Conservation (phyloP, 75 land plant genomes). For the Sequoiadendron giganteum region DNA sequence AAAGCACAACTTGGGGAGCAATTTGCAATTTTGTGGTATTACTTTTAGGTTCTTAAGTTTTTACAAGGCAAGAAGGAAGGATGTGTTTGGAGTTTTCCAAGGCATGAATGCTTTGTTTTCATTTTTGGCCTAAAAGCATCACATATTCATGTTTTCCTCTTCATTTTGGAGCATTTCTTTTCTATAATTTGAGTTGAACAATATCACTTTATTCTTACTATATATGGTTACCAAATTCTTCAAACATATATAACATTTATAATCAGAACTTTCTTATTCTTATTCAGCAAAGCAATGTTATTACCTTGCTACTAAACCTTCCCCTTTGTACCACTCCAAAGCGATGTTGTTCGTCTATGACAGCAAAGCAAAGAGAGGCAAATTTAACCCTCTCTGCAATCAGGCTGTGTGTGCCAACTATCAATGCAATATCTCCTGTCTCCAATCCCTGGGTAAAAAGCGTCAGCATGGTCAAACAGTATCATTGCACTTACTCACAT, state of each 20-base stretch:
- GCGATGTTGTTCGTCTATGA: constrained; percentile 97
- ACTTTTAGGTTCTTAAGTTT: too few relatives aligned
- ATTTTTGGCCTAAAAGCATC: too few relatives aligned
- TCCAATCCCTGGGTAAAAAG: constrained; percentile 53
- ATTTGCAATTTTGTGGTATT: too few relatives aligned
- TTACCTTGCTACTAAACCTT: constrained; percentile 82
- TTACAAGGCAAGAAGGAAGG: too few relatives aligned
- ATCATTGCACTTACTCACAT: background rate
- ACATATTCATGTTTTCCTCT: too few relatives aligned
- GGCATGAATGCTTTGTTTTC: too few relatives aligned
- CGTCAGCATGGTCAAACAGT: background rate
- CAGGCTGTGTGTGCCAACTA: constrained; percentile 91
- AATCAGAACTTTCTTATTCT: background rate
- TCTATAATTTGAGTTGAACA: too few relatives aligned
- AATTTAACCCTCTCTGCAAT: constrained; percentile 75
- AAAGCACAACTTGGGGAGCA: too few relatives aligned
- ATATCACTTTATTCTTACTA: background rate
- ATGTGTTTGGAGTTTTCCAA: too few relatives aligned
- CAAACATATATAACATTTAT: background rate
- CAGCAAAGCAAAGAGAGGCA: constrained; percentile 69
- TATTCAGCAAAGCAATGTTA: background rate
- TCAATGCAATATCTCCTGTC: constrained; percentile 67
- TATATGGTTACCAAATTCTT: background rate
- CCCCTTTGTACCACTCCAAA: constrained; percentile 96
- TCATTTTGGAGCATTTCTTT: too few relatives aligned